Base-by-base conservation (phyloP, 2,329 filamentous ascomycete genomes). In the Cladobotryum mycophilum region DNA sequence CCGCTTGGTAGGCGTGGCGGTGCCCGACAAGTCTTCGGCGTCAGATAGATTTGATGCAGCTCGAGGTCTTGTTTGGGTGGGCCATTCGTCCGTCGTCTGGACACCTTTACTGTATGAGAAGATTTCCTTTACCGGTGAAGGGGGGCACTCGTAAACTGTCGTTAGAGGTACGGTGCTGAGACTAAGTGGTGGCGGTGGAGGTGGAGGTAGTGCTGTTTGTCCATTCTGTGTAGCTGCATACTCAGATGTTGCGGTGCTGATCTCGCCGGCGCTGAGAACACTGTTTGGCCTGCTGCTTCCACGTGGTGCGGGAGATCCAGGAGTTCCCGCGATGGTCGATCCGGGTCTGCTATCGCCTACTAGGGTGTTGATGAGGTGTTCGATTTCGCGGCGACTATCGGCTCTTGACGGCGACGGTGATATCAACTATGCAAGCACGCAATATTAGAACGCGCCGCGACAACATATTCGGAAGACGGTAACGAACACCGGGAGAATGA, bases 71-170 rank as follows among this genome's bases (percentile, higher is more conserved):
- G 76, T 72, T 25, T 78, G 72, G 51, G 76, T 73, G 15, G 76
- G 74, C 82, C 88, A 88, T 55, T 85, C 82, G 61, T 89, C 86
- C 18, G 86, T 82, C 14, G 93, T 96, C 69, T 99, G 95, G 18
- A 97, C 90, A 50, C 85, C 91, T 73, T 96, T 97, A 76, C 88
- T 97, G 76, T 99, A 99, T 48, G 90, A 95, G 64, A 95, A 90
- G 53, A 95, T 77, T 68, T 99, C 93, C 57, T 86, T 82, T 49
- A 85, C 81, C 34, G 86, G 83, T 17, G 84, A 85, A 1, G 88
- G 86, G 2, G 86, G 82, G 56, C 83, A 87, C 67, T 96, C 91
- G 69, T 86, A 90, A 53, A 93, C 80, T 34, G 88, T 90, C 15
- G 84, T 82, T 48, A 89, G 76, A 7, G 87, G 78, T 11, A 82